These are phyloP conservation scores for Beta corolliflora DNA, from an alignment of 179 eudicot species.

Conservation along the genomic window DNA sequence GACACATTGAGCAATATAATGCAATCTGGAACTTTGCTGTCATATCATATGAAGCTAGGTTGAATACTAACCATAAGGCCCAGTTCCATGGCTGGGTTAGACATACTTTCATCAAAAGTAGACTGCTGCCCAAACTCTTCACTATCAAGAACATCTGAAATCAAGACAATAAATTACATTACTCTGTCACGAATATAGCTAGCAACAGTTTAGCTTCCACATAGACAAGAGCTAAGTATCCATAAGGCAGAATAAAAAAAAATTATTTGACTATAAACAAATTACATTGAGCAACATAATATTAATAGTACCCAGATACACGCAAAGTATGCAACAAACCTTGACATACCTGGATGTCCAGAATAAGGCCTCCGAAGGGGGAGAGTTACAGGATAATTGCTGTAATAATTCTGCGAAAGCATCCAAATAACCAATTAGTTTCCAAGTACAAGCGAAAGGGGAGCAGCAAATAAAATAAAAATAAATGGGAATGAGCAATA, in stretches of 20 bases:
- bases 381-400: slow-evolving; percentile 63
- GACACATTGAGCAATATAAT: background rate
- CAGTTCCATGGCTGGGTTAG: slow-evolving; percentile 53
- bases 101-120: slow-evolving; percentile 38
- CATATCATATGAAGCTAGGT: background rate
- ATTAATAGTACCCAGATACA: slow-evolving; percentile 7
- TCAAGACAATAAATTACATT: slow-evolving; percentile 15
- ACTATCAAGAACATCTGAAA: slow-evolving; percentile 63
- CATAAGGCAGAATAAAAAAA: background rate
- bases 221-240: background rate
- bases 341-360: slow-evolving; percentile 75
- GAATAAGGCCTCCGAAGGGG: slow-evolving; percentile 86
- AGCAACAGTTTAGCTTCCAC: slow-evolving; percentile 5
- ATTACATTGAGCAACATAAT: background rate
- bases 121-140: slow-evolving; percentile 60
- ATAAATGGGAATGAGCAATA: background rate
- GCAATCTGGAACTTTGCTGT: slow-evolving; percentile 1
- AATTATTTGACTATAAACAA: background rate
- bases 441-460: slow-evolving; percentile 1
- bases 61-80: slow-evolving; percentile 64
- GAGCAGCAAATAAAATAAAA: background rate
- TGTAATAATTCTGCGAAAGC: slow-evolving; percentile 61
- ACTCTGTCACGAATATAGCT: background rate
- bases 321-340: slow-evolving; percentile 6
- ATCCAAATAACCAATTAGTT: slow-evolving; percentile 4